These are phyloP conservation scores for Hortiboletus flavorubellus DNA, from an alignment of 768 basidiomycete genomes.

Conservation along the genomic window DNA sequence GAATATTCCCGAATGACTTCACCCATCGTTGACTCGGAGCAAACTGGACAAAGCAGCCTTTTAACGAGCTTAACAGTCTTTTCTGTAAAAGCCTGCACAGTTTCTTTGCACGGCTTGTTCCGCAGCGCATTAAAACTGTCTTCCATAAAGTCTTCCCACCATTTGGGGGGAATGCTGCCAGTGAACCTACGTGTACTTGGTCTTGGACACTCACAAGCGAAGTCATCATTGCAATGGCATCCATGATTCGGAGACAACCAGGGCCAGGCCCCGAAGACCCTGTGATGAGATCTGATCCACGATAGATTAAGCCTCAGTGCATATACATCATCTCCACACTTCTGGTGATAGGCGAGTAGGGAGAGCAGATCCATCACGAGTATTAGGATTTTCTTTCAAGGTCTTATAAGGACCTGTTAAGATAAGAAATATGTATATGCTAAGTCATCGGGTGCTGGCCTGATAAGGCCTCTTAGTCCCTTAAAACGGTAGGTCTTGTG, in stretches of 20 bases:
- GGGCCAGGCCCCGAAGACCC: not conserved
- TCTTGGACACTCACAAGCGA: not conserved
- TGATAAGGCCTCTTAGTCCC: too few species aligned
- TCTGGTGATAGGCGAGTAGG: not conserved
- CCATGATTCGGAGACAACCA: not conserved
- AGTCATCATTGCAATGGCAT: too few species aligned
- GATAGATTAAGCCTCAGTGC: not conserved
- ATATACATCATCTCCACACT: not conserved
- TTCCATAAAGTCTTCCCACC: not conserved
- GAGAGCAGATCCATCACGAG: not conserved
- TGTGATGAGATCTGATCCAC: not conserved
- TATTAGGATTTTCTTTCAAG: too few species aligned
- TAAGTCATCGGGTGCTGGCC: too few species aligned
- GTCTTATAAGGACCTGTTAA: too few species aligned
- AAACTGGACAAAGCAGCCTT: not conserved
- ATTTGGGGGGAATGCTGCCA: not conserved
- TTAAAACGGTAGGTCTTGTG: too few species aligned
- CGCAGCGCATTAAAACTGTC: not conserved
- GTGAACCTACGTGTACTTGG: not conserved
- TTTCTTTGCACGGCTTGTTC: not conserved
- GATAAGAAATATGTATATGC: too few species aligned
- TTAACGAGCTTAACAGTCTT: not conserved
- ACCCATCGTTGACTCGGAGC: not conserved
- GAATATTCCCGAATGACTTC: not conserved
- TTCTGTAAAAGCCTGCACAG: not conserved